Evolutionary conservation across 2,329 filamentous ascomycete species (phyloP).

Genomic region (Monosporascus sp.): DNA sequence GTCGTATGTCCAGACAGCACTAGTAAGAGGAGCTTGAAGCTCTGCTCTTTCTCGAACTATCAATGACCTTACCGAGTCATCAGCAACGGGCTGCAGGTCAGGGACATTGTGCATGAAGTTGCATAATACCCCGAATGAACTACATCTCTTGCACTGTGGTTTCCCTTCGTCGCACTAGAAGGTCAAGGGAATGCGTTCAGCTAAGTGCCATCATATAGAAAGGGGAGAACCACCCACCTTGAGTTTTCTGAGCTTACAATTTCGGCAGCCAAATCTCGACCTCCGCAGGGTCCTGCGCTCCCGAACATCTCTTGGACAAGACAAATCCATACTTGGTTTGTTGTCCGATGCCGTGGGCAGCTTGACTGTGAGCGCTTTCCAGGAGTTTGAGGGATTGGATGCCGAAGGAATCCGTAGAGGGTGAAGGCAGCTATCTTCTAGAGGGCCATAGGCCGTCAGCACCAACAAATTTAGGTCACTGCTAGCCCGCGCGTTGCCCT

Average conservation of each 20-base stretch:
- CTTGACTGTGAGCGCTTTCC: neutral
- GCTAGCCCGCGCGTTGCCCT: too few species aligned
- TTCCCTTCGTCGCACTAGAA: conserved; percentile 40
- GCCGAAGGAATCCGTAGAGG: neutral
- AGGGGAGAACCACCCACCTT: conserved; percentile 29
- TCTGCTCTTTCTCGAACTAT: conserved; percentile 9
- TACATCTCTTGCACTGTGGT: conserved; percentile 37
- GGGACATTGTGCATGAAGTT: conserved; percentile 32
- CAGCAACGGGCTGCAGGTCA: conserved; percentile 31
- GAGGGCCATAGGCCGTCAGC: neutral
- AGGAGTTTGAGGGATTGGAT: neutral
- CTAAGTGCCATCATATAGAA: neutral
- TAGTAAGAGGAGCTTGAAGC: conserved; percentile 19
- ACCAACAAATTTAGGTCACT: too few species aligned
- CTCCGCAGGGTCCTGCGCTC: conserved; percentile 18
- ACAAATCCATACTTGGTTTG: neutral
- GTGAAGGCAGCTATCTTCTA: neutral
- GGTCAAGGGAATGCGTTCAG: neutral
- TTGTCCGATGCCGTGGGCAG: neutral
- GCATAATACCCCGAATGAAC: conserved; percentile 38
- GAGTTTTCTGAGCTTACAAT: conserved; percentile 45
- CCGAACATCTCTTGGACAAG: neutral
- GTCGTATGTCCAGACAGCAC: conserved; percentile 18
- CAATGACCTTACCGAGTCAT: conserved; percentile 15
- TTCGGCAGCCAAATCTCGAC: conserved; percentile 42